Evolutionary conservation across 2,329 filamentous ascomycete genomes (phyloP), one percentile per base, ranked within the genome.

Genomic region (Westerdykella ornata): DNA sequence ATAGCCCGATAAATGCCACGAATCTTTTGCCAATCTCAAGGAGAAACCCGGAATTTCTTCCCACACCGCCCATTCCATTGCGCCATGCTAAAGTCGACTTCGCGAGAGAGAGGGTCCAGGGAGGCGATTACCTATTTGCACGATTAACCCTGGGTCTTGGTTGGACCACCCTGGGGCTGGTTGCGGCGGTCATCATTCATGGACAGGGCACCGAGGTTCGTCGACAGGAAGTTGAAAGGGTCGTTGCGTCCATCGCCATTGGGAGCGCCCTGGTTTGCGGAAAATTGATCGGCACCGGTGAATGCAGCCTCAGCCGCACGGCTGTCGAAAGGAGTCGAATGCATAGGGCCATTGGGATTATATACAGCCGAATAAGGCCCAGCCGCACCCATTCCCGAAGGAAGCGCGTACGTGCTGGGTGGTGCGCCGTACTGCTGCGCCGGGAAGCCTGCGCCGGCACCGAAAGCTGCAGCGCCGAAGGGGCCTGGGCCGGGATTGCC

Each of bases 301-400:
- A 98, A 98, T 18, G 92, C 90, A 46, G 88, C 88, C 71, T 97
- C 90, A 13, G 90, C 88, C 48, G 88, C 85, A 48, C 89, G 86
- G 72, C 88, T 94, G 62, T 95, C 89, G 60, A 98, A 97, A 11
- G 88, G 85, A 32, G 85, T 85, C 17, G 85, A 85, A 67, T 92
- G 88, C 54, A 88, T 83, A 39, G 82, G 81, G 30, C 82, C 84
- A 41, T 81, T 82, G 33, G 85, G 83, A 44, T 82, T 82, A 54
- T 82, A 95, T 56, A 88, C 85, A 29, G 84, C 86, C 18, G 83
- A 84, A 59, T 95, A 96, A 2, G 82, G 82, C 42, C 81, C 84
- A 28, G 85, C 83, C 44, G 82, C 88, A 49, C 83, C 84, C 33
- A 96, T 78, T 19, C 87, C 88, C 3, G 88, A 90, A 20, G 89